A percentile compares a stretch with the other conserved stretches of the same genome.
Conservation (phyloP, 169 alveolate genomes). For the Plasmodium cynomolgi region DNA sequence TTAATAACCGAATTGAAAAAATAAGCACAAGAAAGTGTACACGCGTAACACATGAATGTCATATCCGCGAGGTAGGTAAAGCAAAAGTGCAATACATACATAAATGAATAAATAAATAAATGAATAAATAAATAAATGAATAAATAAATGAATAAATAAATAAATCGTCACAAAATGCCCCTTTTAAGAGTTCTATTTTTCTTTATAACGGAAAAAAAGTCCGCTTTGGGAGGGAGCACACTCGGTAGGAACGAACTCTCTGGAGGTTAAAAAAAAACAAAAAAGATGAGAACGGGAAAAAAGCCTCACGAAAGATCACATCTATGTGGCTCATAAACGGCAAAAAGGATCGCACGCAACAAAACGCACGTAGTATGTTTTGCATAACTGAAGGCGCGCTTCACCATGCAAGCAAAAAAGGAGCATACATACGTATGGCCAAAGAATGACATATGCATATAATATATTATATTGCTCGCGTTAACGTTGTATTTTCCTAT, state of each 20-base stretch:
- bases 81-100: slow-evolving; percentile 2
- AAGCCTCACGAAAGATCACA: neutral
- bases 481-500: neutral
- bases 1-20: neutral
- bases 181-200: neutral
- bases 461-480: neutral
- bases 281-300: neutral
- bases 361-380: neutral
- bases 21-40: neutral
- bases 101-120: neutral
- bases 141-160: no score
- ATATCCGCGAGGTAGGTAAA: neutral
- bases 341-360: neutral
- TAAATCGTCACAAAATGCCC: neutral
- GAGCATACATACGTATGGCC: neutral
- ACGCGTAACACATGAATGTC: neutral
- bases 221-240: neutral
- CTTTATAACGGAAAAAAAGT: neutral
- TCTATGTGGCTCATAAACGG: neutral
- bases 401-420: neutral
- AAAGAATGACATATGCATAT: neutral
- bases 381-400: neutral
- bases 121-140: no score
- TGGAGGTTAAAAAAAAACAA: neutral
- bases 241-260: neutral